Evolutionary conservation across 2,329 filamentous ascomycete genomes (phyloP).

Genomic region (Penicillium hordei): DNA sequence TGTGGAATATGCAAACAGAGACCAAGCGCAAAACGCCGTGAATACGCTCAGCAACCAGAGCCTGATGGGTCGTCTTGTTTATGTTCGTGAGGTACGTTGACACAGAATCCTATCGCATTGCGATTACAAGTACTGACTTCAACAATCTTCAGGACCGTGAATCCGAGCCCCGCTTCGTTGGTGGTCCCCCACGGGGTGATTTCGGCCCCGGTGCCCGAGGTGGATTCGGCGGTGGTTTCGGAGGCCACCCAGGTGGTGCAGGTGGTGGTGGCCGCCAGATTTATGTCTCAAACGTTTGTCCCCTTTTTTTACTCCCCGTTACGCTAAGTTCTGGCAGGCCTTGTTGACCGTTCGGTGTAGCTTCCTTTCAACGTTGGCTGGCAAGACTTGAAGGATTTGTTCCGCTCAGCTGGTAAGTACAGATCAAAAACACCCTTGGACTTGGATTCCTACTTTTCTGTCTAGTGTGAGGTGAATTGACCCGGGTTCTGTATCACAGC

Average conservation of each 20-base stretch:
- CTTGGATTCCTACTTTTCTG: conserved; percentile 16
- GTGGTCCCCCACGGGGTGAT: conserved; percentile 66
- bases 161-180: conserved; percentile 93
- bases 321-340: conserved; percentile 18
- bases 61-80: conserved; percentile 96
- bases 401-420: conserved; percentile 90
- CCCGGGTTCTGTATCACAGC: conserved; percentile 34
- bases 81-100: conserved; percentile 81
- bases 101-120: not conserved
- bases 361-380: conserved; percentile 96
- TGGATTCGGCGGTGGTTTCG: conserved; percentile 46
- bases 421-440: conserved; percentile 11
- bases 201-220: conserved; percentile 48
- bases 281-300: conserved; percentile 96
- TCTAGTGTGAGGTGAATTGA: conserved; percentile 32
- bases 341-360: conserved; percentile 51
- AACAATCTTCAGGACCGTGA: conserved; percentile 77
- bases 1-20: conserved; percentile 99
- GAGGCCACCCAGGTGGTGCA: conserved; percentile 44
- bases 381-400: conserved; percentile 98
- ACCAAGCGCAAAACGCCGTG: conserved; percentile 97
- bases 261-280: conserved; percentile 77
- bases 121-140: not conserved
- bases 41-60: conserved; percentile 98
- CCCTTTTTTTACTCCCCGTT: conserved; percentile 29